Conservation (phyloP, 2,329 filamentous ascomycete species). For the Botrytis cinerea region DNA sequence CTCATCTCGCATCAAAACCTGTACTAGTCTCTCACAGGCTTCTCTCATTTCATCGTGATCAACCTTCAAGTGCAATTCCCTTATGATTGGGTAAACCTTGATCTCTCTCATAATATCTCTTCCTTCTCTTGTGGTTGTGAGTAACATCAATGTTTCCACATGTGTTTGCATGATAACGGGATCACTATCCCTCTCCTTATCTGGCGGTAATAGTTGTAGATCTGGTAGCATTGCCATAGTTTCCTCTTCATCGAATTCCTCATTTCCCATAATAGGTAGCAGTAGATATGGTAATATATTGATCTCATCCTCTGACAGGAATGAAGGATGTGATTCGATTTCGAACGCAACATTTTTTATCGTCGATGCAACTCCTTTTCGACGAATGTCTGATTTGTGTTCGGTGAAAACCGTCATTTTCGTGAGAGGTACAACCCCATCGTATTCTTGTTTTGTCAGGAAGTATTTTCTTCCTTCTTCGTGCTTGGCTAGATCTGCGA, state of each 20-base stretch:
- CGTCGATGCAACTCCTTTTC: conserved; percentile 92
- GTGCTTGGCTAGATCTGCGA: conserved; percentile 88
- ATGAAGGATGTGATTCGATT: conserved; percentile 66
- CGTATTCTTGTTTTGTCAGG: conserved; percentile 71
- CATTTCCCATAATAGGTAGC: conserved; percentile 81
- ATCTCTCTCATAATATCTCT: conserved; percentile 73
- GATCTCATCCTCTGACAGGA: conserved; percentile 71
- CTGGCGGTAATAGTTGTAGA: conserved; percentile 82
- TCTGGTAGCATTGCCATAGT: conserved; percentile 84
- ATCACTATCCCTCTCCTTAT: conserved; percentile 84
- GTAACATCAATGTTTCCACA: conserved; percentile 80
- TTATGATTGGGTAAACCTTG: conserved; percentile 85
- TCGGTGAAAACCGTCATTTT: conserved; percentile 96
- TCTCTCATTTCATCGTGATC: conserved; percentile 80
- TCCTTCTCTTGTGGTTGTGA: conserved; percentile 76
- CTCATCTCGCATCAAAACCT: conserved; percentile 52
- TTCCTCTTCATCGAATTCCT: conserved; percentile 88
- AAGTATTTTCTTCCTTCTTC: conserved; percentile 75
- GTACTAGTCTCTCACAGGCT: conserved; percentile 84
- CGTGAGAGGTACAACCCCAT: conserved; percentile 81
- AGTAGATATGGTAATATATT: conserved; percentile 87
- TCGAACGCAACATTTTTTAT: conserved; percentile 95
- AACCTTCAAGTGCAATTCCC: conserved; percentile 79
- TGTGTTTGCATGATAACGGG: conserved; percentile 78
- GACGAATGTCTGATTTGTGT: conserved; percentile 77